Base-by-base conservation (phyloP, 2,329 filamentous ascomycete species). In the Colletotrichum spinosum region DNA sequence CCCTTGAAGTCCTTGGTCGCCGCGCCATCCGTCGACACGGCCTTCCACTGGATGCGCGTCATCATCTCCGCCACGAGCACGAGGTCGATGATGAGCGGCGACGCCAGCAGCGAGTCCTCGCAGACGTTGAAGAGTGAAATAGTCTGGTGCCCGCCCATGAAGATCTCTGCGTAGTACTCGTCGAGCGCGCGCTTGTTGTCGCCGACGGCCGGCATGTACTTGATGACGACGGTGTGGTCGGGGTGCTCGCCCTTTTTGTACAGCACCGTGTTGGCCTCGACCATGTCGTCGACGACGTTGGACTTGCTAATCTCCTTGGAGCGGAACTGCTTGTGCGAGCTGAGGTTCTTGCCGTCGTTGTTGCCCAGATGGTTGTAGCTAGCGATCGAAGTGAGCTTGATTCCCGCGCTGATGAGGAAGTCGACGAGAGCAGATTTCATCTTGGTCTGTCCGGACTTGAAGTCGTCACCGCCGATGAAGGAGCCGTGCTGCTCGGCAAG, bases 281-380 rank as follows among this genome's bases (percentile, higher is more conserved):
- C 96, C 96, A 99, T 99, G 84, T 99, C 96, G 77, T 99, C 96
- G 60, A 99, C 96, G 11, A 99, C 96, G 78, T 97, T 99, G 74
- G 93, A 97, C 87, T 99, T 99, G 82, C 93, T 97, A 72, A 99
- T 99, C 83, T 99, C 96, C 88, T 99, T 99, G 81, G 94, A 97
- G 74, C 96, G 94, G 89, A 99, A 99, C 82, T 98, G 96, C 84
- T 91, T 93, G 80, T 97, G 94, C 48, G 94, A 97, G 83, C 92
- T 97, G 73, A 99, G 82, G 84, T 99, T 99, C 90, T 94, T 97
- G 84, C 96, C 96, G 77, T 99, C 95, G 77, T 99, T 99, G 88
- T 99, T 99, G 75, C 96, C 96, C 60, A 99, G 90, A 79, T 99
- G 96, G 85, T 99, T 99, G 89, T 99, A 99, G 82, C 92, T 97